Evolutionary conservation across 2,329 filamentous ascomycete genomes (phyloP).

Genomic region (Aspergillus pseudoterreus): DNA sequence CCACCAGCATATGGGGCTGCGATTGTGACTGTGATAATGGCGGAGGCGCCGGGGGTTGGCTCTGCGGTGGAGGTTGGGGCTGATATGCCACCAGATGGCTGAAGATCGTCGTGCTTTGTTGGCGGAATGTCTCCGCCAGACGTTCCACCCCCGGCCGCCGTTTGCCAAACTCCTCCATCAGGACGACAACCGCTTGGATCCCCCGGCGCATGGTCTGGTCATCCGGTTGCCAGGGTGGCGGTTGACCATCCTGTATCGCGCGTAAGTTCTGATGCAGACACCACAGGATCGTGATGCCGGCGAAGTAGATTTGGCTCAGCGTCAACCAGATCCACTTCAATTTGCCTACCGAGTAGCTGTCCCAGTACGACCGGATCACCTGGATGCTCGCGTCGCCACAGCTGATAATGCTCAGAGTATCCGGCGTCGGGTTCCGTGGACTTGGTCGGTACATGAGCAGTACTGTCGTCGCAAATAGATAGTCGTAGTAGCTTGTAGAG

Average conservation of each 20-base stretch:
- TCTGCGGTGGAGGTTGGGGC: slow-evolving; percentile 24
- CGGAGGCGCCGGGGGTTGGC: slow-evolving; percentile 15
- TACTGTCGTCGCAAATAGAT: slow-evolving; percentile 37
- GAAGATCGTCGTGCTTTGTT: slow-evolving; percentile 37
- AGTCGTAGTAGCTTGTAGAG: slow-evolving; percentile 41
- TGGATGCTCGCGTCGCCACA: slow-evolving; percentile 38
- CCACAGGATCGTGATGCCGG: slow-evolving; percentile 39
- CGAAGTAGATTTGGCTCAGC: slow-evolving; percentile 37
- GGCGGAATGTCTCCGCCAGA: slow-evolving; percentile 34
- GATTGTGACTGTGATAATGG: slow-evolving; percentile 5
- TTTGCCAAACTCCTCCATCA: slow-evolving; percentile 38
- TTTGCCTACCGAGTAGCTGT: slow-evolving; percentile 37
- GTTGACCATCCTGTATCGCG: slow-evolving; percentile 25
- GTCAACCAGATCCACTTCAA: slow-evolving; percentile 42
- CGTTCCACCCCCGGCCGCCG: slow-evolving; percentile 35
- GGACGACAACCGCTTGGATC: slow-evolving; percentile 34
- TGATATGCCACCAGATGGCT: slow-evolving; percentile 33
- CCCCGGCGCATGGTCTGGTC: slow-evolving; percentile 35
- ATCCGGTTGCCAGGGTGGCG: slow-evolving; percentile 32
- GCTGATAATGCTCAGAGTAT: slow-evolving; percentile 33
- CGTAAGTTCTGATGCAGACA: slow-evolving; percentile 39
- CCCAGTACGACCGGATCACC: slow-evolving; percentile 38
- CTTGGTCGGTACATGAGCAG: slow-evolving; percentile 38
- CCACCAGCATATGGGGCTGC: slow-evolving; percentile 12
- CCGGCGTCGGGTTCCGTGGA: slow-evolving; percentile 34